Percentiles rank a stretch among this genome's conserved stretches.
phyloP scores from a whole-genome alignment of 2,329 filamentous ascomycete species.

The Sporothrix luriei region DNA sequence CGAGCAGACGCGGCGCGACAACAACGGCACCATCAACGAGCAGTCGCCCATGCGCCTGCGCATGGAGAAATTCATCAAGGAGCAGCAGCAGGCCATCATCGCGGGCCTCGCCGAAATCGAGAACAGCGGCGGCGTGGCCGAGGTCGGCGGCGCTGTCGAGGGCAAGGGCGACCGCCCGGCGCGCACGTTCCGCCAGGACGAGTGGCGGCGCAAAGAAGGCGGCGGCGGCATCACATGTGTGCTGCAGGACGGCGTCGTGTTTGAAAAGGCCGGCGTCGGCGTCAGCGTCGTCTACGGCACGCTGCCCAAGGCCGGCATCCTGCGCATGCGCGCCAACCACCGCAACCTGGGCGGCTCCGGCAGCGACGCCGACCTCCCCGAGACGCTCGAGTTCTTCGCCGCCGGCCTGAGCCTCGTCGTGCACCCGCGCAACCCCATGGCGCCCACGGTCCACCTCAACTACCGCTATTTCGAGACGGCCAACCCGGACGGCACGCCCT shows the following conservation, averaged over 20 bases:
- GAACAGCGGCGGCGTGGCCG: slow-evolving; percentile 34
- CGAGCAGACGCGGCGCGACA: slow-evolving; percentile 75
- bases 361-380: slow-evolving; percentile 56
- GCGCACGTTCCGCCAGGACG: slow-evolving; percentile 70
- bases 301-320: slow-evolving; percentile 81
- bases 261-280: slow-evolving; percentile 96
- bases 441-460: slow-evolving; percentile 95
- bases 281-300: slow-evolving; percentile 93
- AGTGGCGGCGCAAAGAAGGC: slow-evolving; percentile 84
- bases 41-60: slow-evolving; percentile 93
- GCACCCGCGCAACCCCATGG: slow-evolving; percentile 94
- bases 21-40: slow-evolving; percentile 63
- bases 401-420: slow-evolving; percentile 90
- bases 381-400: slow-evolving; percentile 91
- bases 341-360: slow-evolving; percentile 71
- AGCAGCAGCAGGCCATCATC: slow-evolving; percentile 88
- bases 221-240: slow-evolving; percentile 95
- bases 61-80: slow-evolving; percentile 95
- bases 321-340: slow-evolving; percentile 93
- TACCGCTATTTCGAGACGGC: slow-evolving; percentile 98
- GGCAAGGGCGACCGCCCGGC: slow-evolving; percentile 52
- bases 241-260: slow-evolving; percentile 92
- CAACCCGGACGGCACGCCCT: slow-evolving; percentile 72
- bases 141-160: slow-evolving; percentile 30
- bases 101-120: slow-evolving; percentile 72